These are phyloP conservation scores for Spergularia marina DNA, from an alignment of 148 eudicot genomes.

Conservation along the genomic window DNA sequence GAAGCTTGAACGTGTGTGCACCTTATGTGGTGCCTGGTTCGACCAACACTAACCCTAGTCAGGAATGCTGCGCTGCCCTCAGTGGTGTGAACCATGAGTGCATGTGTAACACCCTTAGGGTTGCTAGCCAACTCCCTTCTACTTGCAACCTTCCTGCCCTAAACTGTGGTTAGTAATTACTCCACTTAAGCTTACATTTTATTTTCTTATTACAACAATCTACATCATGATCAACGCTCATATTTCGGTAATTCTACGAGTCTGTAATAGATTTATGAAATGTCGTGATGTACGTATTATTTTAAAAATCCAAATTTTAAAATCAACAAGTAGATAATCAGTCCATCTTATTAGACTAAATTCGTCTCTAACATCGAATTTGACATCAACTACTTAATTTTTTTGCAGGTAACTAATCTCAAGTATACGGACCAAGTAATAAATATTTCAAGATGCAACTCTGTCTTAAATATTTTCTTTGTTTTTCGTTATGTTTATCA, in stretches of 20 bases:
- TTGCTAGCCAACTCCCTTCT: constrained; percentile 38
- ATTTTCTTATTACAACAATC: too few relatives aligned
- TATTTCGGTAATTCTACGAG: too few relatives aligned
- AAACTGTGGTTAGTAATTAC: not conserved
- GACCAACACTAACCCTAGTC: constrained; percentile 39
- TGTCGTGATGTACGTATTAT: too few relatives aligned
- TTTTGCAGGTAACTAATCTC: constrained; percentile 24
- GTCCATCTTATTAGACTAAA: too few relatives aligned
- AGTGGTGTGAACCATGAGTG: constrained; percentile 58
- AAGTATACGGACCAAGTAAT: constrained; percentile 17
- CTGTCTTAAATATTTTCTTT: not conserved
- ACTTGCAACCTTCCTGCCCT: constrained; percentile 14
- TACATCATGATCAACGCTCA: too few relatives aligned
- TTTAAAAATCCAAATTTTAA: too few relatives aligned
- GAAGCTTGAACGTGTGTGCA: constrained; percentile 54
- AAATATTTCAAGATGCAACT: constrained; percentile 1
- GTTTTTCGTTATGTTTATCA: not conserved
- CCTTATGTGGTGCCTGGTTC: constrained; percentile 67
- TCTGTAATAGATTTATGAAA: too few relatives aligned
- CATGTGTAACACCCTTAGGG: constrained; percentile 67
- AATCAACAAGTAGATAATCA: too few relatives aligned
- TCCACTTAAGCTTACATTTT: too few relatives aligned
- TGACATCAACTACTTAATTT: not conserved
- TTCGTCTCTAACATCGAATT: not conserved
- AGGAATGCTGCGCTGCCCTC: constrained; percentile 74